Percentiles rank a stretch among this genome's conserved stretches.
These are phyloP conservation scores for Pythium scleroteichum DNA, from an alignment of 352 stramenopile species.

Conservation along the genomic window DNA sequence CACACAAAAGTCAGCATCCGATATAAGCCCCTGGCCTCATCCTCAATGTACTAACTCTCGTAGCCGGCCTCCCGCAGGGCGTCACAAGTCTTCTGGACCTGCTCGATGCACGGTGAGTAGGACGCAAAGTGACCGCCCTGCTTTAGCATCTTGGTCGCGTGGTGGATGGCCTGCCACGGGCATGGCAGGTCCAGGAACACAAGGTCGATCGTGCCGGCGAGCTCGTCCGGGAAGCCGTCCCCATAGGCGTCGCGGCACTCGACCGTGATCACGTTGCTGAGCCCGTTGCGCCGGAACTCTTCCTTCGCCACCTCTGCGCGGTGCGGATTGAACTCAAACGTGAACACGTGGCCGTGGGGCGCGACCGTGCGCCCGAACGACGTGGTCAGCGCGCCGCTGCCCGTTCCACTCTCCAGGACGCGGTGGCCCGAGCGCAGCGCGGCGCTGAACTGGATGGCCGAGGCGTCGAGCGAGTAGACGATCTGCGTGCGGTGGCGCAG, in stretches of 20 bases:
- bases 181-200: slow-evolving; percentile 98
- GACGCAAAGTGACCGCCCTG: slow-evolving; percentile 92
- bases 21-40: neutral
- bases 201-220: slow-evolving; percentile 87
- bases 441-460: slow-evolving; percentile 91
- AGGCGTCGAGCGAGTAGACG: slow-evolving; percentile 95
- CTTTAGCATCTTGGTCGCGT: slow-evolving; percentile 94
- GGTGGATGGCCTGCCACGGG: slow-evolving; percentile 94
- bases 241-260: slow-evolving; percentile 95
- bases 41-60: slow-evolving; percentile 52
- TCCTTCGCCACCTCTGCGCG: slow-evolving; percentile 90
- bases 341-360: slow-evolving; percentile 93
- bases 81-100: slow-evolving; percentile 93
- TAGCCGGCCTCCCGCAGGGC: slow-evolving; percentile 76
- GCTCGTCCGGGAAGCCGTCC: slow-evolving; percentile 73
- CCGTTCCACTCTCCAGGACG: slow-evolving; percentile 92
- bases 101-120: slow-evolving; percentile 99
- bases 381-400: slow-evolving; percentile 93
- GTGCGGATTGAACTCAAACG: slow-evolving; percentile 98
- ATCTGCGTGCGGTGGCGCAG: slow-evolving; percentile 96
- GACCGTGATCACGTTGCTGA: slow-evolving; percentile 91
- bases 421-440: slow-evolving; percentile 89
- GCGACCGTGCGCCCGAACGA: slow-evolving; percentile 90
- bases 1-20: neutral
- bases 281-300: slow-evolving; percentile 94